Percentiles rank a stretch among this genome's conserved stretches.
Evolutionary conservation across 208 protist species (phyloP).

Genomic region (Plasmodiophora brassicae): DNA sequence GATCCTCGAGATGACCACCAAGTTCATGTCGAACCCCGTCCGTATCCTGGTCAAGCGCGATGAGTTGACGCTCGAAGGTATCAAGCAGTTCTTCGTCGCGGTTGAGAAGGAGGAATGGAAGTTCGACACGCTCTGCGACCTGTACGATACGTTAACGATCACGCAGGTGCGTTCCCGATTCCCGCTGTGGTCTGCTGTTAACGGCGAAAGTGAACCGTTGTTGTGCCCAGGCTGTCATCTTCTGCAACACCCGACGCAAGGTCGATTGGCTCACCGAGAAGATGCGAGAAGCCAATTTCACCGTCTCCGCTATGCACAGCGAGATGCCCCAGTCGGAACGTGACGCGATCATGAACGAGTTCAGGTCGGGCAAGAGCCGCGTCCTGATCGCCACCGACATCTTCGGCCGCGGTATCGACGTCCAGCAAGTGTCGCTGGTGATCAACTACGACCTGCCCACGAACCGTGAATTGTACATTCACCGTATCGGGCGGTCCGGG

Average conservation of each 20-base stretch:
- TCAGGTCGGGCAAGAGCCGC: conserved; percentile 85
- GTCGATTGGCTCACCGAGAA: conserved; percentile 96
- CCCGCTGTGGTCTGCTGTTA: not conserved
- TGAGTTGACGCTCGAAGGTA: conserved; percentile 66
- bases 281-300: conserved; percentile 88
- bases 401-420: conserved; percentile 98
- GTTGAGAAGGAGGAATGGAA: conserved; percentile 97
- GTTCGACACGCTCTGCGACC: conserved; percentile 95
- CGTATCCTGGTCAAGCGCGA: conserved; percentile 98
- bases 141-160: conserved; percentile 96
- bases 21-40: conserved; percentile 97
- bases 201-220: conserved; percentile 36
- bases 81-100: conserved; percentile 94
- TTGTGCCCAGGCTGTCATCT: conserved; percentile 98
- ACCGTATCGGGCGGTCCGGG: conserved; percentile 96
- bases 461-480: conserved; percentile 98
- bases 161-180: too few relatives aligned
- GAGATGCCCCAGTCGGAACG: conserved; percentile 95
- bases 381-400: conserved; percentile 99
- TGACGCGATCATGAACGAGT: conserved; percentile 93
- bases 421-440: conserved; percentile 99
- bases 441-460: conserved; percentile 99
- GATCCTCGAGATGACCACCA: conserved; percentile 93
- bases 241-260: conserved; percentile 95
- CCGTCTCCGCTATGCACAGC: conserved; percentile 87